phyloP scores from a whole-genome alignment of 768 basidiomycete genomes.

The Tulasnella sp. region DNA sequence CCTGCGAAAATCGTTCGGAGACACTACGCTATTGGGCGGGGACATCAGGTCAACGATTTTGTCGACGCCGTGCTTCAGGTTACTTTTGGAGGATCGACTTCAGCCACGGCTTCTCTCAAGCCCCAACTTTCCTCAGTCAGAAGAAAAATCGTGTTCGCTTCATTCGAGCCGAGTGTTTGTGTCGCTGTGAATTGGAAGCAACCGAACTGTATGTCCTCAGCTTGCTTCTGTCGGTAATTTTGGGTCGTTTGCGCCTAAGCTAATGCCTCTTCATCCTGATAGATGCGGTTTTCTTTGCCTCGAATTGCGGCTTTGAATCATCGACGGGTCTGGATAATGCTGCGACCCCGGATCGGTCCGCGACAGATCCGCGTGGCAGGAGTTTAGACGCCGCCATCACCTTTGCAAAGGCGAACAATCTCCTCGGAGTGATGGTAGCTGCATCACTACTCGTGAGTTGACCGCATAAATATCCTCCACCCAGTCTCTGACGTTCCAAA shows the following conservation, averaged over 20 bases:
- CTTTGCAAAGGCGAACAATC: constrained; percentile 85
- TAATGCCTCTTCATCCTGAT: constrained; percentile 10
- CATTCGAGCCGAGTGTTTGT: constrained; percentile 84
- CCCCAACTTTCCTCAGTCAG: constrained; percentile 36
- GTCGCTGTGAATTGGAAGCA: constrained; percentile 97
- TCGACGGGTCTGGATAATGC: constrained; percentile 23
- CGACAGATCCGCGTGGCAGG: constrained; percentile 37
- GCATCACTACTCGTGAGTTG: constrained; percentile 70
- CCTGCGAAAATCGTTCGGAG: constrained; percentile 46
- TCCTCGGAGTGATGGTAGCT: constrained; percentile 86
- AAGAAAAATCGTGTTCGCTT: constrained; percentile 83
- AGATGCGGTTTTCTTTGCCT: constrained; percentile 95
- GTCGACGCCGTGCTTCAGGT: constrained; percentile 79
- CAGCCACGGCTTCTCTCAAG: constrained; percentile 37
- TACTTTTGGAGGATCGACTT: constrained; percentile 57
- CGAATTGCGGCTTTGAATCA: constrained; percentile 63
- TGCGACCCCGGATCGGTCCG: constrained; percentile 24
- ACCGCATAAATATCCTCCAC: constrained; percentile 10
- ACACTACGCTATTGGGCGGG: constrained; percentile 41
- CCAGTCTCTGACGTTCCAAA: background rate
- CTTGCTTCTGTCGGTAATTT: constrained; percentile 15
- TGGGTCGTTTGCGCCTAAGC: background rate
- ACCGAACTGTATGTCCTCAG: constrained; percentile 71
- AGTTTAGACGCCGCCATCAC: constrained; percentile 88
- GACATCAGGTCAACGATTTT: constrained; percentile 66